phyloP scores from a whole-genome alignment of 306 rosid genomes.

The Quercus variabilis region DNA sequence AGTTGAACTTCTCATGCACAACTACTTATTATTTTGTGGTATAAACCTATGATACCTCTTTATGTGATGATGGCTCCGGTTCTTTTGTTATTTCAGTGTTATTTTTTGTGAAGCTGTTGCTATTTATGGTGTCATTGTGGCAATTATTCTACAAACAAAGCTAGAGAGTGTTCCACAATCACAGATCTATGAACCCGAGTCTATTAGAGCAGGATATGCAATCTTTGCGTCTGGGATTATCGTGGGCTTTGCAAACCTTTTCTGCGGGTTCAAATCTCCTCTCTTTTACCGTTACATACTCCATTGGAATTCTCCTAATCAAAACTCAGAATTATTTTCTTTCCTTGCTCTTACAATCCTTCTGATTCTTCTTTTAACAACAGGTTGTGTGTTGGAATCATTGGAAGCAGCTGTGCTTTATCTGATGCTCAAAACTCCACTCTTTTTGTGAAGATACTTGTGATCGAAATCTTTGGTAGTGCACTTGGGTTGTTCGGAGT shows the following conservation, averaged over 20 bases:
- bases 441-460: conserved; percentile 96
- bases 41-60: conserved; percentile 4
- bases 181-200: conserved; percentile 61
- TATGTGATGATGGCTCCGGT: conserved; percentile 16
- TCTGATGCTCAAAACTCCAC: conserved; percentile 98
- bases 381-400: conserved; percentile 91
- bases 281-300: neutral
- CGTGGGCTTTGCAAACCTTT: conserved; percentile 94
- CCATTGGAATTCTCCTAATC: neutral
- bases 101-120: conserved; percentile 99
- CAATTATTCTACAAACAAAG: conserved; percentile 96
- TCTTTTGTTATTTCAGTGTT: conserved; percentile 56
- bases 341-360: neutral
- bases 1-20: neutral
- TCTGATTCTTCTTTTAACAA: neutral
- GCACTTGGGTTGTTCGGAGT: conserved; percentile 98
- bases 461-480: conserved; percentile 96
- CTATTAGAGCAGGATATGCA: conserved; percentile 98
- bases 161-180: conserved; percentile 72
- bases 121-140: conserved; percentile 95
- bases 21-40: neutral
- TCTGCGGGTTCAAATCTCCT: conserved; percentile 69
- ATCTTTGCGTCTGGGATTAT: conserved; percentile 96
- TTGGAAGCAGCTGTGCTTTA: conserved; percentile 97
- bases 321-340: conserved; percentile 1